Evolutionary conservation across 116 monocot species (phyloP).

Genomic region (Trichopus zeylanicus): DNA sequence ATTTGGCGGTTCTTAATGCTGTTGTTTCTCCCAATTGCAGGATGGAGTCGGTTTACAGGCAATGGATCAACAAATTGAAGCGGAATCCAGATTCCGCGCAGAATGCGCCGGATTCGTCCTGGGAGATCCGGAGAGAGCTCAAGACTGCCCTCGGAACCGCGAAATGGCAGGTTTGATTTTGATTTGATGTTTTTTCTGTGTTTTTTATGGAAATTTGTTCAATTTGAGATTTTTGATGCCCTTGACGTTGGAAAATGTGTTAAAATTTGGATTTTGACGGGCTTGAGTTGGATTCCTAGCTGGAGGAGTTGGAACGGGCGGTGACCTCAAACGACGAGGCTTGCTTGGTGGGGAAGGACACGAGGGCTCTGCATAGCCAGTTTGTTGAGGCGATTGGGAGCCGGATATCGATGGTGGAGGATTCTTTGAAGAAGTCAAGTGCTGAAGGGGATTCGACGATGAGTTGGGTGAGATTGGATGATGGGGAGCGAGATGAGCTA

Average conservation of each 20-base stretch:
- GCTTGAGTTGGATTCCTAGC: slow-evolving; percentile 7
- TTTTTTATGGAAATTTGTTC: not conserved
- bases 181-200: slow-evolving; percentile 11
- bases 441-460: slow-evolving; percentile 15
- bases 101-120: not conserved
- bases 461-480: slow-evolving; percentile 53
- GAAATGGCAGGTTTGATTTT: slow-evolving; percentile 99
- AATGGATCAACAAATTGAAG: no score
- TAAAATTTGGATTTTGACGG: not conserved
- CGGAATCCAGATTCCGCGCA: not conserved
- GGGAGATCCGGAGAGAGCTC: no score
- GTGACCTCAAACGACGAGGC: slow-evolving; percentile 18
- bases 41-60: no score
- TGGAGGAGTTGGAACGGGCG: slow-evolving; percentile 33
- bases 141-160: no score
- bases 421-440: slow-evolving; percentile 19
- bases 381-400: slow-evolving; percentile 29
- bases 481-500: slow-evolving; percentile 44
- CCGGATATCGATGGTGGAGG: slow-evolving; percentile 28
- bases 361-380: slow-evolving; percentile 24
- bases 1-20: not conserved
- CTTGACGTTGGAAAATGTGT: not conserved
- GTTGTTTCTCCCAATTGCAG: slow-evolving; percentile 21
- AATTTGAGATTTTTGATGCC: not conserved
- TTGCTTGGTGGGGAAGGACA: slow-evolving; percentile 18